phyloP scores from a whole-genome alignment of 2,329 filamentous ascomycete species.

The Zymoseptoria crescenta region DNA sequence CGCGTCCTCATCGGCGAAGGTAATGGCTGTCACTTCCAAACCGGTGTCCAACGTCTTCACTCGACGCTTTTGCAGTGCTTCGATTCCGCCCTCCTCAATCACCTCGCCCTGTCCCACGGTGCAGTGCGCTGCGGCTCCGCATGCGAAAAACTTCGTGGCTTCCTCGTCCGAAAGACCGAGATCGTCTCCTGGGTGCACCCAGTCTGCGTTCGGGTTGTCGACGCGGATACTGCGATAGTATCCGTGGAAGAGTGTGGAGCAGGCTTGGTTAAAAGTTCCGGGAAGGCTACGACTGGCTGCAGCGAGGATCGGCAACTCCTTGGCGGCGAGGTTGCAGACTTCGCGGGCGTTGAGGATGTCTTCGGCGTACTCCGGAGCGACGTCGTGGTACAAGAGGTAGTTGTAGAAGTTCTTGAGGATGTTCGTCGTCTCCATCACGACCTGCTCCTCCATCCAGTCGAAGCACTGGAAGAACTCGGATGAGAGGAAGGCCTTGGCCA shows the following conservation, averaged over 20 bases:
- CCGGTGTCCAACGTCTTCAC: conserved; percentile 42
- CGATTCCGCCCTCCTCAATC: conserved; percentile 29
- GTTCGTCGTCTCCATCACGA: conserved; percentile 52
- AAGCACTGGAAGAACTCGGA: conserved; percentile 35
- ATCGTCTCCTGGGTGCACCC: conserved; percentile 15
- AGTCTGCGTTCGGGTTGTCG: conserved; percentile 19
- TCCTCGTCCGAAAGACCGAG: conserved; percentile 37
- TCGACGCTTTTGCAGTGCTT: conserved; percentile 23
- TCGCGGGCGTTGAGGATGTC: conserved; percentile 59
- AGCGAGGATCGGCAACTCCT: conserved; percentile 57
- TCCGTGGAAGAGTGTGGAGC: conserved; percentile 60
- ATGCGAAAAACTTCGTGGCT: conserved; percentile 44
- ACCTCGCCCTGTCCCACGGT: conserved; percentile 20
- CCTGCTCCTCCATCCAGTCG: conserved; percentile 46
- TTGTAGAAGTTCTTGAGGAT: conserved; percentile 81
- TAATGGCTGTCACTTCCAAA: conserved; percentile 53
- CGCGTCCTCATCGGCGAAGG: conserved; percentile 38
- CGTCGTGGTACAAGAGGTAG: conserved; percentile 75
- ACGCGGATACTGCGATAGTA: conserved; percentile 29
- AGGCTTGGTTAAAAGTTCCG: conserved; percentile 72
- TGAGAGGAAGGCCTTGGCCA: conserved; percentile 66
- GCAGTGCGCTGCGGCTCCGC: conserved; percentile 43
- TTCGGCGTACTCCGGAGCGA: conserved; percentile 69
- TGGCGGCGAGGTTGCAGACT: conserved; percentile 58
- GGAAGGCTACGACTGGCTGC: conserved; percentile 52